A percentile compares a stretch with the other conserved stretches of the same genome.
Conservation (phyloP, 768 basidiomycete species). For the Udeniomyces megalosporus region DNA sequence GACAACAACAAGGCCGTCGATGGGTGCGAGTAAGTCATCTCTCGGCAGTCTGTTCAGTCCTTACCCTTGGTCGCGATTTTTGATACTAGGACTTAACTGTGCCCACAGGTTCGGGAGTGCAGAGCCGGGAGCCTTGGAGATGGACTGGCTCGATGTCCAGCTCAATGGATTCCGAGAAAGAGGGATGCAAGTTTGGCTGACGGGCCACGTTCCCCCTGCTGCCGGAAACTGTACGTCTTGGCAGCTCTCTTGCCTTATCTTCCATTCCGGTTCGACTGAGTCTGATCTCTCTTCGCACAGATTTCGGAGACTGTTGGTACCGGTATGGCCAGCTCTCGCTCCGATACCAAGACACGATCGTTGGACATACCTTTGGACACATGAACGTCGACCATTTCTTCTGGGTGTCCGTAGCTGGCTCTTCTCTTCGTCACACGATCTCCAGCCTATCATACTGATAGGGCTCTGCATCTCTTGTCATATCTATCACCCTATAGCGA, state of each 20-base stretch:
- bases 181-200: constrained; percentile 47
- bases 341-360: constrained; percentile 68
- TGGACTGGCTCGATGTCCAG: constrained; percentile 84
- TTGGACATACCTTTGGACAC: constrained; percentile 59
- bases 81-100: constrained; percentile 34
- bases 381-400: constrained; percentile 51
- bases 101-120: constrained; percentile 37
- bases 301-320: constrained; percentile 33
- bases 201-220: constrained; percentile 74
- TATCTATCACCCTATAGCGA: background rate
- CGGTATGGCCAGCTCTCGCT: constrained; percentile 43
- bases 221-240: constrained; percentile 41
- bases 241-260: too few relatives aligned
- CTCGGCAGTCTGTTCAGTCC: background rate
- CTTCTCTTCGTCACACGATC: background rate
- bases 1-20: constrained; percentile 38
- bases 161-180: constrained; percentile 48
- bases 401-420: constrained; percentile 28
- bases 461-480: background rate
- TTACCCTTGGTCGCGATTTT: background rate
- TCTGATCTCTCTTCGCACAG: background rate
- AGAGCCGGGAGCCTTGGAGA: constrained; percentile 74
- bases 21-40: constrained; percentile 17
- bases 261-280: too few relatives aligned
- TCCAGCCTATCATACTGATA: background rate